These are phyloP conservation scores for Theobroma grandiflorum DNA, from an alignment of 441 rosid species.

Conservation along the genomic window DNA sequence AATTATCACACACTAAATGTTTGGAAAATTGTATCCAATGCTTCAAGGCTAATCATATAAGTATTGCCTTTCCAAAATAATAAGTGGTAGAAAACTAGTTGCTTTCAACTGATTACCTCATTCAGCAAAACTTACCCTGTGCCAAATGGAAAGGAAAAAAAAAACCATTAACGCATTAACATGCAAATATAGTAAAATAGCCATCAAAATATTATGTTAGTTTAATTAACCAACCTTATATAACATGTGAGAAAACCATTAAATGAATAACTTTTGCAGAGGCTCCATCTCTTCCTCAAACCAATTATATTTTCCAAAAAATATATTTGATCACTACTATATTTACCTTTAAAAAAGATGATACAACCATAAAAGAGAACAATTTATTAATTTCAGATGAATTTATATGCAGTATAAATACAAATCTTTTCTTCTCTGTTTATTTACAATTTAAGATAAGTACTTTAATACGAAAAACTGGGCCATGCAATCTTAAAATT, in stretches of 20 bases:
- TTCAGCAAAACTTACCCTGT: background rate
- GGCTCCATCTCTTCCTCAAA: background rate
- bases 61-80: background rate
- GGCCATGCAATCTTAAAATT: background rate
- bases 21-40: background rate
- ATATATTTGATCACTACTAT: background rate
- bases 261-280: slow-evolving; percentile 9
- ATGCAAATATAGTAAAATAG: background rate
- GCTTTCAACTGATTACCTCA: background rate
- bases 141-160: background rate
- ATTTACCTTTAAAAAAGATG: background rate
- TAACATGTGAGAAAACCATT: slow-evolving; percentile 9
- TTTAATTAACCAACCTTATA: slow-evolving; percentile 7
- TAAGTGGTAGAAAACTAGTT: background rate
- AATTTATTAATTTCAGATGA: background rate
- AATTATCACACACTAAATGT: background rate
- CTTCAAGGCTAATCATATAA: slow-evolving; percentile 3
- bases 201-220: background rate
- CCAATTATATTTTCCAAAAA: background rate
- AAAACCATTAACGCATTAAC: background rate
- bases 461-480: slow-evolving; percentile 15
- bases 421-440: background rate
- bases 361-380: background rate
- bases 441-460: slow-evolving; percentile 7
- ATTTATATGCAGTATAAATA: background rate